Percentiles rank a stretch among this genome's conserved stretches.
phyloP scores from a whole-genome alignment of 2,329 filamentous ascomycete genomes.

The Nemania bipapillata region DNA sequence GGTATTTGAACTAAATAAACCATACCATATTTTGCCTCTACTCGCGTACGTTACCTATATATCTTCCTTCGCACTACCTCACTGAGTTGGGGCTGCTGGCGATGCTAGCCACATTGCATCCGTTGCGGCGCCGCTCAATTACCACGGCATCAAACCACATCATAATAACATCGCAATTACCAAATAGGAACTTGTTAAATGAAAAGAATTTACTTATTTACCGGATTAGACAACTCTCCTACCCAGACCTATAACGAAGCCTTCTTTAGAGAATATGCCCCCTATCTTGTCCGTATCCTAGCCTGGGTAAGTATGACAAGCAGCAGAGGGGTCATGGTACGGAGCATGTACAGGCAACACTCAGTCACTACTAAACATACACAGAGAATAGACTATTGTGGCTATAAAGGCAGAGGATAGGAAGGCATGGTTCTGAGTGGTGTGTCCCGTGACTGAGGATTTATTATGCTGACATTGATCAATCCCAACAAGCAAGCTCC shows the following conservation, averaged over 20 bases:
- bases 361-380: not conserved
- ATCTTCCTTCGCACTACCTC: not conserved
- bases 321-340: not conserved
- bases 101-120: not conserved
- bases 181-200: not conserved
- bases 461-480: not conserved
- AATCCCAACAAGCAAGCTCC: not conserved
- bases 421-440: not conserved
- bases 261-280: not conserved
- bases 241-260: not conserved
- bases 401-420: not conserved
- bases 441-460: not conserved
- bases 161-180: not conserved
- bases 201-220: too few species aligned
- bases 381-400: not conserved
- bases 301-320: too few species aligned
- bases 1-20: not conserved
- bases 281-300: not conserved
- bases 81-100: not conserved
- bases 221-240: not conserved
- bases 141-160: not conserved
- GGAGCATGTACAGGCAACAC: not conserved
- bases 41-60: not conserved
- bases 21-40: not conserved
- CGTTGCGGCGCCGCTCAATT: not conserved